Base-by-base conservation (phyloP, 441 rosid genomes). In the Adansonia grandidieri region DNA sequence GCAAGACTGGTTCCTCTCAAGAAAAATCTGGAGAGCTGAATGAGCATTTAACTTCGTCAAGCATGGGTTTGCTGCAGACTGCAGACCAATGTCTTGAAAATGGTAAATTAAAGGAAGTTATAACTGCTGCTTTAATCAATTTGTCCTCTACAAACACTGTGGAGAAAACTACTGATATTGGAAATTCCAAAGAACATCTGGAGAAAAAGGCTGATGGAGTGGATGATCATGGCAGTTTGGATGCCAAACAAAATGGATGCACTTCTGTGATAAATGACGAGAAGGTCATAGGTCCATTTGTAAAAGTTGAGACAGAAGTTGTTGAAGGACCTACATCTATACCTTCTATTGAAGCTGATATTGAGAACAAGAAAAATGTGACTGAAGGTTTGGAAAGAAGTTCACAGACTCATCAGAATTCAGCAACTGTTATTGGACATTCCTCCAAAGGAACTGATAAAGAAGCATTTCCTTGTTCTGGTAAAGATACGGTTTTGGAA, bases 21-120 rank as follows among this genome's bases (percentile, higher is more conserved):
- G 87, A 80, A 13, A 82, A 80, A 69, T 53, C 70, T 32, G 68
- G 61, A 79, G 89, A 83, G 80, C 63, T 63, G 71, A 83, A 77
- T 76, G 84, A 78, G 56, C 81, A 65, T 75, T 69, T 79, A 9
- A 80, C 62, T 67, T 78, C 85, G 81, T 82, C 88, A 40, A 53
- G 74, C 7, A 69, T 72, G 68, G 90, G 86, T 73, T 71, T 85
- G 86, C 88, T 76, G 60, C 85, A 84, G 80, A 64, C 81, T 75
- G 83, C 79, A 50, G 95, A 85, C 66, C 85, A 78, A 28, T 78
- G 80, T 77, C 75, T 58, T 37, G 89, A 80, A 75, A 80, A 81
- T 78, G 88, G 78, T 54, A 87, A 82, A 67, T 75, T 80, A 3
- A 82, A 86, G 58, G 89, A 86, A 78, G 69, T 56, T 54, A 24